Evolutionary conservation across 1,284 basidiomycete species (phyloP).

Genomic region (Cronartium ribicola): DNA sequence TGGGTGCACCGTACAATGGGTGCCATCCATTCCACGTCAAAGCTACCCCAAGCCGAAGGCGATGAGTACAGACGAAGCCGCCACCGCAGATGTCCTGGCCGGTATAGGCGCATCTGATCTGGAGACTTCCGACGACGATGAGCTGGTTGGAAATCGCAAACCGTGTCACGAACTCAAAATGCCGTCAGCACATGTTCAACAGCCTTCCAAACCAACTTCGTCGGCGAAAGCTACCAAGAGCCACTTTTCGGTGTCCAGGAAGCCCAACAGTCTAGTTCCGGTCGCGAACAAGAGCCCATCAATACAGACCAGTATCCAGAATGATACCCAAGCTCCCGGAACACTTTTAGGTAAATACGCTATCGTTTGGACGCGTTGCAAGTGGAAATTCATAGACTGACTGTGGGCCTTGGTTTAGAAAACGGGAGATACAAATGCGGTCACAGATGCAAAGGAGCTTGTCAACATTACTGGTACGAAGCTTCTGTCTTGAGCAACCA

Average conservation of each 20-base stretch:
- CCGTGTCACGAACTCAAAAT: background rate
- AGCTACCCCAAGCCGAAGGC: constrained; percentile 39
- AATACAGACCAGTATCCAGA: too few species aligned
- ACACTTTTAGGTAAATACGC: constrained; percentile 13
- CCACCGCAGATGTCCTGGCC: constrained; percentile 17
- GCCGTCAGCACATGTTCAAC: background rate
- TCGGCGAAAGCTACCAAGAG: background rate
- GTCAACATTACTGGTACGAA: constrained; percentile 37
- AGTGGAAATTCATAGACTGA: background rate
- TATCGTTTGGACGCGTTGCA: background rate
- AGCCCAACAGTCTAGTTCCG: background rate
- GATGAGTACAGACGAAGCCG: constrained; percentile 26
- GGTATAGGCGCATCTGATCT: constrained; percentile 25
- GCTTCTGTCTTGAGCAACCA: background rate
- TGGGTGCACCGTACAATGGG: constrained; percentile 26
- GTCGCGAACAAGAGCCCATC: background rate
- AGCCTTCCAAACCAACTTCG: background rate
- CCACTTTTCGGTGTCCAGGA: background rate
- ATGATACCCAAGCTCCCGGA: constrained; percentile 1
- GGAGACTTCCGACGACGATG: constrained; percentile 17
- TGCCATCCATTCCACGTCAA: constrained; percentile 20
- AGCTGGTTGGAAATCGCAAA: background rate
- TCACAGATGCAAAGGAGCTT: constrained; percentile 37
- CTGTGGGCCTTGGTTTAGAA: constrained; percentile 14
- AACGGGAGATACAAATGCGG: constrained; percentile 41